Conservation (phyloP, 208 protist species). For the Angomonas ambiguus region DNA sequence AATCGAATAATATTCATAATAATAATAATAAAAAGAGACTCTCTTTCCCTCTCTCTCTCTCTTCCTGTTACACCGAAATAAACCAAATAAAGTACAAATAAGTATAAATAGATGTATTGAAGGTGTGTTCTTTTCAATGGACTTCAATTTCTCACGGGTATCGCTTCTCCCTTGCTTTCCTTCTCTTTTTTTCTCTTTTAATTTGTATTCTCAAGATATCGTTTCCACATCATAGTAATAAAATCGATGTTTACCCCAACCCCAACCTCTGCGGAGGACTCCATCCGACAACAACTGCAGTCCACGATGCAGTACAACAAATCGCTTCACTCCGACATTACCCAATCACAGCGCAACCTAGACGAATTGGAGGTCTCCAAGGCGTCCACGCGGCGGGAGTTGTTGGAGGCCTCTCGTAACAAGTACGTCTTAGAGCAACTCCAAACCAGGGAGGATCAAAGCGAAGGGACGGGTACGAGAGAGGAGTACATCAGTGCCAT, state of each 20-base stretch:
- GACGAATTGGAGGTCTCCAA: constrained; percentile 22
- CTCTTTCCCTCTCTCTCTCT: too few relatives aligned
- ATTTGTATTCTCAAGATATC: background rate
- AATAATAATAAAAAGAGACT: too few relatives aligned
- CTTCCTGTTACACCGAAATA: background rate
- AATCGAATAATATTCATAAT: background rate
- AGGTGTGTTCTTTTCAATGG: background rate
- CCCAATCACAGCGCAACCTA: constrained; percentile 16
- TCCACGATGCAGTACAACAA: background rate
- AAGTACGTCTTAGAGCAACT: constrained; percentile 33
- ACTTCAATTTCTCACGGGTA: background rate
- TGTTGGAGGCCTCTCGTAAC: constrained; percentile 17
- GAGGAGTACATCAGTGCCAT: background rate
- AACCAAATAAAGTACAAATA: background rate
- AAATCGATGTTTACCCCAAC: background rate
- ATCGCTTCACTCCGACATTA: constrained; percentile 9
- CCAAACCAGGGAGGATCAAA: background rate
- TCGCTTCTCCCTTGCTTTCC: background rate
- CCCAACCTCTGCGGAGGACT: background rate
- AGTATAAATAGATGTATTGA: background rate
- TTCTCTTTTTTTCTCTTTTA: constrained; percentile 1
- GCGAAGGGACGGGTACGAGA: background rate
- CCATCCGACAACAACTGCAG: background rate
- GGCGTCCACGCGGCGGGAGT: constrained; percentile 9
- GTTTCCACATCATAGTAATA: background rate